A percentile compares a stretch with the other conserved stretches of the same genome.
Evolutionary conservation across 2,329 filamentous ascomycete species (phyloP).

Genomic region (Aspergillus pseudoglaucus): DNA sequence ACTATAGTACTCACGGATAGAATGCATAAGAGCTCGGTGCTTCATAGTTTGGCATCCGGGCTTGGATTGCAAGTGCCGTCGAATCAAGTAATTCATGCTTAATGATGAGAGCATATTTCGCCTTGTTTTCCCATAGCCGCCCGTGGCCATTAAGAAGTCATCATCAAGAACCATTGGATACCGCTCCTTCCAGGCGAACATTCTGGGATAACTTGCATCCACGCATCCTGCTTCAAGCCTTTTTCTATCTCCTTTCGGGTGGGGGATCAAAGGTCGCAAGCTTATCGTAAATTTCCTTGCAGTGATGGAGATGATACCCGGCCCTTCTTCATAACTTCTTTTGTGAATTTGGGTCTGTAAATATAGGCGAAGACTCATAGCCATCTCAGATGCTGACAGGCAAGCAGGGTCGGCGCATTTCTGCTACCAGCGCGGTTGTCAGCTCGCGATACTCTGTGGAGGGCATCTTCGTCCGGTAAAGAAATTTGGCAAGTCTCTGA

Average conservation of each 20-base stretch:
- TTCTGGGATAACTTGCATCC: conserved; percentile 4
- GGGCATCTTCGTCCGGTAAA: conserved; percentile 1
- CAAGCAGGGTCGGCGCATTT: conserved; percentile 6
- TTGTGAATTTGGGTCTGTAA: not conserved
- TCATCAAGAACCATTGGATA: conserved; percentile 3
- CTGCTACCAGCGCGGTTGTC: not conserved
- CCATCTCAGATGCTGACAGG: conserved; percentile 3
- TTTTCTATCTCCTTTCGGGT: not conserved
- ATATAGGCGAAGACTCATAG: conserved; percentile 5
- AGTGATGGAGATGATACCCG: conserved; percentile 2
- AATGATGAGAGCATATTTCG: not conserved
- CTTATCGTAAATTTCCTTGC: conserved; percentile 2
- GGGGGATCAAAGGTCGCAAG: conserved; percentile 4
- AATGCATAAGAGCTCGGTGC: not conserved
- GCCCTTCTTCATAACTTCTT: conserved; percentile 1
- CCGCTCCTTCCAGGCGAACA: conserved; percentile 5
- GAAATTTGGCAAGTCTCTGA: not conserved
- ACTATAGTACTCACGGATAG: not conserved
- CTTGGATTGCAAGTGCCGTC: not conserved
- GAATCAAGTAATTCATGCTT: conserved; percentile 1
- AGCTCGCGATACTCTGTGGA: conserved; percentile 1
- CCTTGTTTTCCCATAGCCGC: conserved; percentile 5
- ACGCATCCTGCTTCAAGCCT: conserved; percentile 1
- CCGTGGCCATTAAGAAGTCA: conserved; percentile 5
- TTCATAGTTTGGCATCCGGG: not conserved